These are phyloP conservation scores for Curvularia lunata DNA, from an alignment of 2,329 filamentous ascomycete genomes.

Conservation along the genomic window DNA sequence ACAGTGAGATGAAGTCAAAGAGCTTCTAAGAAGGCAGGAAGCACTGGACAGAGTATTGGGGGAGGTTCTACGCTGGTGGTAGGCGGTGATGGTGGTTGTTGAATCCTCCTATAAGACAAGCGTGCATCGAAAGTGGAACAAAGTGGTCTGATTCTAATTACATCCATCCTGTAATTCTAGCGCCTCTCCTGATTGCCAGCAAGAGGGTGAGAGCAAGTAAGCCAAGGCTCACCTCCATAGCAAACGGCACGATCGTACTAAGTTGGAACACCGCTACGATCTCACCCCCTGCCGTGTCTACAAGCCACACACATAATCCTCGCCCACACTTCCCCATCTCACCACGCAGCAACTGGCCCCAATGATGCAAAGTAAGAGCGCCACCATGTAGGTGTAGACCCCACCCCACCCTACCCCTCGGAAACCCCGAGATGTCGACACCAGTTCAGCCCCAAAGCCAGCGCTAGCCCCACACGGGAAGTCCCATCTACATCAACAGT, in stretches of 20 bases:
- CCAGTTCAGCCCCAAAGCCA: neutral
- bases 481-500: neutral
- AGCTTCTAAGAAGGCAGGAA: constrained; percentile 9
- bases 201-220: neutral
- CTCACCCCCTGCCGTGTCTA: neutral
- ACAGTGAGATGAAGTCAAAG: constrained; percentile 14
- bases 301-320: neutral
- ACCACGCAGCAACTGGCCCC: neutral
- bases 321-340: neutral
- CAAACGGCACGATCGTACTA: neutral
- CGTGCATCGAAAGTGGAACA: neutral
- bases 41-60: neutral
- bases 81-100: neutral
- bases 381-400: neutral
- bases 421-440: neutral
- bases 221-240: neutral
- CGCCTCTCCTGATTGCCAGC: neutral
- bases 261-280: neutral
- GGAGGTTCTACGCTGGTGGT: neutral
- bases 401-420: neutral
- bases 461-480: neutral
- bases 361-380: neutral
- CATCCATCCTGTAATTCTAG: neutral
- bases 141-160: neutral
- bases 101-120: neutral